Percentiles rank a stretch among this genome's conserved stretches.
Evolutionary conservation across 306 rosid species (phyloP).

Genomic region (Sphenostylis stenocarpa): DNA sequence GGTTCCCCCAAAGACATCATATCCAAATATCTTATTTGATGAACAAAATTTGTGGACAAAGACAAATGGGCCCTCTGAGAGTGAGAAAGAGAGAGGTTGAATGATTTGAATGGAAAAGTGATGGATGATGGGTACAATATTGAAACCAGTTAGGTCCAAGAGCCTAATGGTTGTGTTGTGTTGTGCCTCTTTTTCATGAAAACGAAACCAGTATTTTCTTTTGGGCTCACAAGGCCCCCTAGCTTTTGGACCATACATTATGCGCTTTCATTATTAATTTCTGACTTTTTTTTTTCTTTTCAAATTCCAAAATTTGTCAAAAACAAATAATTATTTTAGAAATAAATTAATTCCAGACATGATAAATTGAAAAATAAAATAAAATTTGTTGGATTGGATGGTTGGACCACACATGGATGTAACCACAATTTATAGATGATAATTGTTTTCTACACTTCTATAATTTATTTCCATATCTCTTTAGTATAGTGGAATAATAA

Average conservation of each 20-base stretch:
- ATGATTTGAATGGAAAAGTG: slow-evolving; percentile 24
- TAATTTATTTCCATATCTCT: too few species aligned
- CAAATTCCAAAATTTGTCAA: not conserved
- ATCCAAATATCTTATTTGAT: not conserved
- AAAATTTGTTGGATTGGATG: too few species aligned
- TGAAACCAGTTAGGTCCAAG: not conserved
- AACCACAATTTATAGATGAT: too few species aligned
- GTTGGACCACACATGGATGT: too few species aligned
- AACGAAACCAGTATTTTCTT: not conserved
- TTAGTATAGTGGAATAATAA: too few species aligned
- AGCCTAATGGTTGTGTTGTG: not conserved
- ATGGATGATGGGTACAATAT: not conserved
- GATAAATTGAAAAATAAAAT: too few species aligned
- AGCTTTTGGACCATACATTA: not conserved
- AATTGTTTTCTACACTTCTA: too few species aligned
- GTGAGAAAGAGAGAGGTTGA: not conserved
- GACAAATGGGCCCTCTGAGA: not conserved
- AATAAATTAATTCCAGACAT: too few species aligned
- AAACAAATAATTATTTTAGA: not conserved
- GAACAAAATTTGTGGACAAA: slow-evolving; percentile 4
- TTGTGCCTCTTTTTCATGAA: slow-evolving; percentile 26
- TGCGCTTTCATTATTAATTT: not conserved
- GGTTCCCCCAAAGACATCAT: not conserved
- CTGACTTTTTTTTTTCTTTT: not conserved
- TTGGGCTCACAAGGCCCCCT: not conserved